Percentiles rank a stretch among this genome's conserved stretches.
Evolutionary conservation across 495 filamentous ascomycete species (phyloP).

Genomic region (Xylaria intraflava): DNA sequence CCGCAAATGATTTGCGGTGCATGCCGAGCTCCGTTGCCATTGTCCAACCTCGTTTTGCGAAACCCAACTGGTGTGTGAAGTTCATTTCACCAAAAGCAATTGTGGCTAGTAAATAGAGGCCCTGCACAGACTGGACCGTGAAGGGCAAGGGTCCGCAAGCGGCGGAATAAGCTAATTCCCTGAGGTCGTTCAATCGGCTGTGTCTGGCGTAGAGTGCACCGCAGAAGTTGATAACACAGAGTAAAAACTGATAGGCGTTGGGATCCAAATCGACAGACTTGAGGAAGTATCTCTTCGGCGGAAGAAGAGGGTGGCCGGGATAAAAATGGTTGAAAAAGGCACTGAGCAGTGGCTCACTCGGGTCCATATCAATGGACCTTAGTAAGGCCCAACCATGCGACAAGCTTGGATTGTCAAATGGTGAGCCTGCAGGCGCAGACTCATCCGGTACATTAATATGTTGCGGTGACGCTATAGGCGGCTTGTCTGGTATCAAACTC

Average conservation of each 20-base stretch:
- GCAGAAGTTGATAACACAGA: slow-evolving; percentile 53
- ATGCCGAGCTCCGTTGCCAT: slow-evolving; percentile 61
- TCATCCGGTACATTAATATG: slow-evolving; percentile 6
- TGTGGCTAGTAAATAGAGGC: slow-evolving; percentile 58
- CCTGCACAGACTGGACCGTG: slow-evolving; percentile 57
- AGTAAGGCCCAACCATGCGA: neutral
- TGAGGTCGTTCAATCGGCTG: slow-evolving; percentile 34
- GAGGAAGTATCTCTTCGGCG: slow-evolving; percentile 41
- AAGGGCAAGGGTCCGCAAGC: slow-evolving; percentile 36
- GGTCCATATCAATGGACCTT: neutral
- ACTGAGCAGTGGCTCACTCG: slow-evolving; percentile 23
- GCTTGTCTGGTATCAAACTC: slow-evolving; percentile 26
- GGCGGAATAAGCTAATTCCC: slow-evolving; percentile 36
- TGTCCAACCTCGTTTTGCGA: slow-evolving; percentile 52
- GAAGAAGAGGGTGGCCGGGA: slow-evolving; percentile 50
- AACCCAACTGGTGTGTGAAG: slow-evolving; percentile 45
- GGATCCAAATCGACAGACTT: slow-evolving; percentile 22
- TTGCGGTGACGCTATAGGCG: slow-evolving; percentile 13
- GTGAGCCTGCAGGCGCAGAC: slow-evolving; percentile 2
- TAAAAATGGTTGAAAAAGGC: slow-evolving; percentile 57
- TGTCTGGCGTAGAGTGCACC: slow-evolving; percentile 43
- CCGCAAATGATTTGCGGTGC: slow-evolving; percentile 46
- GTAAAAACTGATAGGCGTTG: slow-evolving; percentile 31
- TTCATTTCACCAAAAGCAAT: slow-evolving; percentile 60
- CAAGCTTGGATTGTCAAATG: neutral